Conservation (phyloP, 306 rosid species). For the Fragaria ananassa region DNA sequence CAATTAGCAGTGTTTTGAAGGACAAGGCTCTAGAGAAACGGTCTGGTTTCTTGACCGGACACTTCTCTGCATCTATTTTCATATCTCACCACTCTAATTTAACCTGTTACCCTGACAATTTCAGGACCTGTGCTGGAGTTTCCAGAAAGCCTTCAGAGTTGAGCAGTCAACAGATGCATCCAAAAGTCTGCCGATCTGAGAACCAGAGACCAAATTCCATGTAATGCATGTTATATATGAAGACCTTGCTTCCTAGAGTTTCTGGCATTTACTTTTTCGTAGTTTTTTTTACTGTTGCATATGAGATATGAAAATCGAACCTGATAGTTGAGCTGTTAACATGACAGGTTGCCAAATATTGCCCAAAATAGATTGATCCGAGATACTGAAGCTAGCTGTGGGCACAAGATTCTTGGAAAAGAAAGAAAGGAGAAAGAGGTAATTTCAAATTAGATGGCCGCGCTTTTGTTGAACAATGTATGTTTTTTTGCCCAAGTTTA, state of each 20-base stretch:
- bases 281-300: background rate
- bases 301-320: slow-evolving; percentile 4
- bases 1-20: slow-evolving; percentile 10
- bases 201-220: slow-evolving; percentile 16
- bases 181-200: slow-evolving; percentile 9
- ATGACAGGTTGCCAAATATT: slow-evolving; percentile 14
- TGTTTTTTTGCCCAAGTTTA: too few relatives aligned
- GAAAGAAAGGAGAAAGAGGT: slow-evolving; percentile 26
- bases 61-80: background rate
- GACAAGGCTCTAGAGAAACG: slow-evolving; percentile 17
- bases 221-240: slow-evolving; percentile 1
- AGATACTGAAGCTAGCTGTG: slow-evolving; percentile 4
- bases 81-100: background rate
- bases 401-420: slow-evolving; percentile 12
- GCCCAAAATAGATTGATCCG: slow-evolving; percentile 2
- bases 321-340: slow-evolving; percentile 3
- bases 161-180: background rate
- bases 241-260: background rate
- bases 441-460: background rate
- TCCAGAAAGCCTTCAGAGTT: slow-evolving; percentile 4
- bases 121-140: slow-evolving; percentile 16
- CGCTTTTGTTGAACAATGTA: background rate
- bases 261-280: background rate
- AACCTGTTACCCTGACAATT: background rate
- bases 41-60: slow-evolving; percentile 10